Evolutionary conservation across 2,329 filamentous ascomycete species (phyloP).

Genomic region (Curvularia sp.): DNA sequence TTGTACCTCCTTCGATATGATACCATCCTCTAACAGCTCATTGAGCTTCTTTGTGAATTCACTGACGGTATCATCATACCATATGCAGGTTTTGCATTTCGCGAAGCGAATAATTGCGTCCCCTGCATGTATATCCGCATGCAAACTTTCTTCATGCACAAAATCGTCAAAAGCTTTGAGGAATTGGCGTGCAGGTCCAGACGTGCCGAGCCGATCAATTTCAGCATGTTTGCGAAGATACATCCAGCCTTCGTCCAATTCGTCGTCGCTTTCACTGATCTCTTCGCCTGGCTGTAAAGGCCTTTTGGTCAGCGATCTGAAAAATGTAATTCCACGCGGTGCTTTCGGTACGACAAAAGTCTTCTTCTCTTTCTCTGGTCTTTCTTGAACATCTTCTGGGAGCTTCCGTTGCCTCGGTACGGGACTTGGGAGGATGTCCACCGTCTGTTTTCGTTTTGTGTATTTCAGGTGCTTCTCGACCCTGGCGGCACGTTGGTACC

Average conservation of each 20-base stretch:
- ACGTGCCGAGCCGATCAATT: slow-evolving; percentile 22
- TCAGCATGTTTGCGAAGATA: slow-evolving; percentile 37
- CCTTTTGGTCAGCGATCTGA: slow-evolving; percentile 51
- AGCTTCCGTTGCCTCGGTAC: slow-evolving; percentile 16
- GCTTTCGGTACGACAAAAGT: slow-evolving; percentile 49
- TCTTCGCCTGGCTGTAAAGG: slow-evolving; percentile 47
- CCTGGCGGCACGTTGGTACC: slow-evolving; percentile 25
- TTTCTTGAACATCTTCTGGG: slow-evolving; percentile 27
- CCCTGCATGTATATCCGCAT: slow-evolving; percentile 42
- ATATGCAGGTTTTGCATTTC: slow-evolving; percentile 31
- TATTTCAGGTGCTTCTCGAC: slow-evolving; percentile 16
- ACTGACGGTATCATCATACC: slow-evolving; percentile 25
- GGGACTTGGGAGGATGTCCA: neutral
- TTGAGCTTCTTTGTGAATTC: slow-evolving; percentile 45
- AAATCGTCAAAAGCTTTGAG: slow-evolving; percentile 48
- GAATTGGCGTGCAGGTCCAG: slow-evolving; percentile 41
- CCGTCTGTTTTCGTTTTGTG: neutral
- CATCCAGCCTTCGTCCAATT: slow-evolving; percentile 50
- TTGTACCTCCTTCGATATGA: slow-evolving; percentile 37
- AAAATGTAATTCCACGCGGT: slow-evolving; percentile 46
- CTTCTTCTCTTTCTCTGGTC: slow-evolving; percentile 22
- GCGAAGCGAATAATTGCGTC: slow-evolving; percentile 53
- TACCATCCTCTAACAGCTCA: slow-evolving; percentile 37
- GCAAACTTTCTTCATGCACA: slow-evolving; percentile 47
- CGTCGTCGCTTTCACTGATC: slow-evolving; percentile 55